Base-by-base conservation (phyloP, 2,329 filamentous ascomycete species). In the Pseudomassariella vexata region DNA sequence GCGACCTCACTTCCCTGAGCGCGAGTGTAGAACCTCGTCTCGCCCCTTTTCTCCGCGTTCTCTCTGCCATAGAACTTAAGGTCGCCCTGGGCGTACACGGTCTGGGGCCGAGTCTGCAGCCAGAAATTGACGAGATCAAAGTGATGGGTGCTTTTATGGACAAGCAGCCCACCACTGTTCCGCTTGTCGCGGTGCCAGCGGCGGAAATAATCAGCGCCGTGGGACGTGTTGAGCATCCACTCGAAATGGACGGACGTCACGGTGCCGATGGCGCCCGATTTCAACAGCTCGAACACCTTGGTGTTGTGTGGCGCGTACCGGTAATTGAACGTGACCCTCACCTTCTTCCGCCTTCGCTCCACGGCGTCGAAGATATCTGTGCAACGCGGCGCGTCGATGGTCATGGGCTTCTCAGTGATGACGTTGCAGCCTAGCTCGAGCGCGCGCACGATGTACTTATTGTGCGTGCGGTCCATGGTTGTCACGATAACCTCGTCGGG, bases 401-500 rank as follows among this genome's bases (percentile, higher is more conserved):
- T 79, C 75, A 79, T 79, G 5, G 75, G 76, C 50, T 80, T 80
- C 46, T 79, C 75, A 0, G 70, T 79, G n/a, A 79, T 60, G 0
- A 77, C 74, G 38, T 71, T 66, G 44, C 73, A 75, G 11, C 74
- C 75, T 1, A 76, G 55, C 39, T 78, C 72, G 29, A 80, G 56
- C 0, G 76, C 73, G 3, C 69, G 64, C 5, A 76, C 60, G 29
- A 78, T 78, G 54, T 80, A 80, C 18, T 58, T 63, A 45, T 78
- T 60, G 50, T 80, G 76, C 4, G 72, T 76, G 17, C 74, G 66
- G 52, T 80, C 76, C 44, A 79, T 76, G 0, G 75, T 79, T 1
- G 75, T 79, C 11, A 79, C 63, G 40, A 80, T 78, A 11, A 80
- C 64, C 46, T 76, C 73, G 49, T 79, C 72, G 0, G 76, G 75